Evolutionary conservation across 2,329 filamentous ascomycete species (phyloP).

Genomic region (Penicillium sp.): DNA sequence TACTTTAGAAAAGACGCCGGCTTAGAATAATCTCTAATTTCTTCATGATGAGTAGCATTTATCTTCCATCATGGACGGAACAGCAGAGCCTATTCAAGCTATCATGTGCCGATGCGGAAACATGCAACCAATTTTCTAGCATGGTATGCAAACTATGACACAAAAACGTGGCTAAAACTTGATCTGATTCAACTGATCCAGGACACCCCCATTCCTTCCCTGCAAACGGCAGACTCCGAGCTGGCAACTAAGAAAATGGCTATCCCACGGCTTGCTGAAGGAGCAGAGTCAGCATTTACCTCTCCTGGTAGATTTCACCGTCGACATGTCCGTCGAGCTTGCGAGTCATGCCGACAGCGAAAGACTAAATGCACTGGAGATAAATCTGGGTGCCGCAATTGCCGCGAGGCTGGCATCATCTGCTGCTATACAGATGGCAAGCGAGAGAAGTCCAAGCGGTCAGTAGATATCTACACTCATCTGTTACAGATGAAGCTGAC

Average conservation of each 20-base stretch:
- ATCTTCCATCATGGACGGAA: slow-evolving; percentile 31
- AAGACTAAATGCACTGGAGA: slow-evolving; percentile 51
- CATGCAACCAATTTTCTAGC: slow-evolving; percentile 29
- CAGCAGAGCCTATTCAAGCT: slow-evolving; percentile 33
- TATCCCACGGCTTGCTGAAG: slow-evolving; percentile 38
- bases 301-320: slow-evolving; percentile 38
- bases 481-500: not conserved
- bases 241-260: slow-evolving; percentile 34
- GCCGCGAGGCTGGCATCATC: slow-evolving; percentile 43
- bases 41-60: slow-evolving; percentile 30
- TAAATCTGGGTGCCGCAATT: slow-evolving; percentile 45
- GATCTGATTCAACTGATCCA: slow-evolving; percentile 15
- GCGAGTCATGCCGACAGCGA: slow-evolving; percentile 47
- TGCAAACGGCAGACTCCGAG: slow-evolving; percentile 26
- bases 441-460: slow-evolving; percentile 48
- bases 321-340: slow-evolving; percentile 42
- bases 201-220: slow-evolving; percentile 25
- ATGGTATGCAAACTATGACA: slow-evolving; percentile 21
- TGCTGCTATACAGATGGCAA: slow-evolving; percentile 50
- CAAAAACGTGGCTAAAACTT: not conserved
- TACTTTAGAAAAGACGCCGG: not conserved
- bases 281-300: slow-evolving; percentile 32
- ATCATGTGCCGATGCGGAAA: slow-evolving; percentile 32
- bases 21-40: not conserved
- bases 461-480: not conserved